Evolutionary conservation across 2,329 filamentous ascomycete genomes (phyloP), one percentile per base, ranked within the genome.

Genomic region (Trichoderma sp.): DNA sequence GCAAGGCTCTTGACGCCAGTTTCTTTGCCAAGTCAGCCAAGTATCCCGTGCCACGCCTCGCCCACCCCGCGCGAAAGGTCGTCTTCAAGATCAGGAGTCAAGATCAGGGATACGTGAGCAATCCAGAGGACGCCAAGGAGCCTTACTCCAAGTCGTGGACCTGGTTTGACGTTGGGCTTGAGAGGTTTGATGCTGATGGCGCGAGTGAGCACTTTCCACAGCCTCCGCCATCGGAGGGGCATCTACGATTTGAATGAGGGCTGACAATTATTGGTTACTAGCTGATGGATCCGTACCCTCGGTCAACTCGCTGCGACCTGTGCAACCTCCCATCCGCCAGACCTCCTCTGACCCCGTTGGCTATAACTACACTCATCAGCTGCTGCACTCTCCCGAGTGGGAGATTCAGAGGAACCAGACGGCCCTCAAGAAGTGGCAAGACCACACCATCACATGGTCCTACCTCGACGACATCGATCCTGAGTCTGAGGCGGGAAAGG

Each of bases 131-230:
- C 5, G 48, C 39, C 17, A 9, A 63, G 2, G 21, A 45, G 5
- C 41, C 60, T 4, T 63, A 55, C n/a, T 63, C 60, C 79, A 1
- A 88, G 81, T 85, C 86, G 0, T 87, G 76, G 75, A 86, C 86
- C 0, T 90, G 87, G 87, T 88, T 88, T 66, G 86, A 88, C 63
- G 85, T 81, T 17, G 87, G 87, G 0, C 72, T 87, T 17, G 87
- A 89, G 73, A 79, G 79, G 3, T 83, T 85, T 55, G 82, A 83
- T 51, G 76, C 76, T 21, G 70, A 69, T 17, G 69, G 69, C 14
- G 66, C 34, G 19, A 21, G 64, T 66, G 28, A 61, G 57, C 61
- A 15, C 2, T 12, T 19, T 12, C n/a, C 19, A 30, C n/a, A 10
- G 34, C 15, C 2, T 7, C 54, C 14, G 10, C 14, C 14, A 50